phyloP scores from a whole-genome alignment of 2,329 filamentous ascomycete genomes.

The Colletotrichum sp. region DNA sequence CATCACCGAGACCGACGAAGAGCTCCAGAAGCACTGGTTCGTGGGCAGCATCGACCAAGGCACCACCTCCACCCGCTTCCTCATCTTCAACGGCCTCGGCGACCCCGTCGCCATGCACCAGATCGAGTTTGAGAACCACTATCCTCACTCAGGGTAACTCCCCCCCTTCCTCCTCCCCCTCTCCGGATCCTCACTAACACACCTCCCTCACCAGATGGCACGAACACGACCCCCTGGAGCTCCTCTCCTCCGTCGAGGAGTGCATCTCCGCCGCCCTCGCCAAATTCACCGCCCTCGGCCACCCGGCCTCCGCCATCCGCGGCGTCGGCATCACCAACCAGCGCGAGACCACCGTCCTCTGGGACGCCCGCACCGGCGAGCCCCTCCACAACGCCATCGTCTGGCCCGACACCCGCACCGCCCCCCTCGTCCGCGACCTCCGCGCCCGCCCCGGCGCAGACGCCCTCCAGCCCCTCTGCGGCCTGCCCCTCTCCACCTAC shows the following conservation, averaged over 20 bases:
- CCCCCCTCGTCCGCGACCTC: slow-evolving; percentile 74
- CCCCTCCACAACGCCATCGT: slow-evolving; percentile 85
- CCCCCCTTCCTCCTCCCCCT: no score
- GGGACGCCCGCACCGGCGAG: slow-evolving; percentile 82
- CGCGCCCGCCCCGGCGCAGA: slow-evolving; percentile 72
- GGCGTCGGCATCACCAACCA: slow-evolving; percentile 89
- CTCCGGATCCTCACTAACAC: not conserved
- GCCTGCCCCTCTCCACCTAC: slow-evolving; percentile 86
- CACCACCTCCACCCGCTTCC: slow-evolving; percentile 86
- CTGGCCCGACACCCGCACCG: slow-evolving; percentile 87
- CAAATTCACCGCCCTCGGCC: slow-evolving; percentile 73
- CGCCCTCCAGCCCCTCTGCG: slow-evolving; percentile 72
- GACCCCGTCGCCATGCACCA: slow-evolving; percentile 83
- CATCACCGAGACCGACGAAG: slow-evolving; percentile 35
- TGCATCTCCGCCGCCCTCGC: slow-evolving; percentile 81
- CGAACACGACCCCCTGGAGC: slow-evolving; percentile 82
- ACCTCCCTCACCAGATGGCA: slow-evolving; percentile 70
- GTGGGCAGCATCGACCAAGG: slow-evolving; percentile 91
- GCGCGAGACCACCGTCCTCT: slow-evolving; percentile 85
- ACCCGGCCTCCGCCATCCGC: slow-evolving; percentile 71
- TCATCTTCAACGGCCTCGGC: slow-evolving; percentile 85
- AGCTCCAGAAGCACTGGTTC: slow-evolving; percentile 59
- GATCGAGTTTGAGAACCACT: slow-evolving; percentile 84
- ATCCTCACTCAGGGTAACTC: slow-evolving; percentile 81
- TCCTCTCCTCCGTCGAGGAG: slow-evolving; percentile 75